Conservation (phyloP, 306 rosid genomes). For the Begonia masoniana region DNA sequence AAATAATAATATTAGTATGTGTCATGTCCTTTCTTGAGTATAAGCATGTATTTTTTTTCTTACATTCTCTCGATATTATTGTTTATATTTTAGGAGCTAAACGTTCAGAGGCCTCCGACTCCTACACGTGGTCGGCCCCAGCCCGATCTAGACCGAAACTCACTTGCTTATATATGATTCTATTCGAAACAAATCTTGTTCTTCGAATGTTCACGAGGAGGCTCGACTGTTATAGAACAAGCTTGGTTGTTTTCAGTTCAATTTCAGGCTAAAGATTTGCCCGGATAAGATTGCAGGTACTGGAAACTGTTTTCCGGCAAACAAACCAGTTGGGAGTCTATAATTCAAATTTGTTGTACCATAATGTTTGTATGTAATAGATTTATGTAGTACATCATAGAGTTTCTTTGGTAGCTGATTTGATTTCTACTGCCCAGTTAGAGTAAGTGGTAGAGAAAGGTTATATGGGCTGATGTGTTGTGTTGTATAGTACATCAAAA, state of each 20-base stretch:
- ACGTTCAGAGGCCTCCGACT: conserved; percentile 97
- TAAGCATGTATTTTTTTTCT: too few species aligned
- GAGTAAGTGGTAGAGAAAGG: neutral
- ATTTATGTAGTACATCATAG: neutral
- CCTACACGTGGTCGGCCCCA: conserved; percentile 99
- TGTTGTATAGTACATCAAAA: neutral
- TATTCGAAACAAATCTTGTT: neutral
- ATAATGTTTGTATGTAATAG: neutral
- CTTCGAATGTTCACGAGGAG: too few species aligned
- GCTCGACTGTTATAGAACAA: neutral
- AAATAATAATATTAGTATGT: neutral
- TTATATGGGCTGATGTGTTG: neutral
- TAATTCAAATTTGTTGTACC: neutral
- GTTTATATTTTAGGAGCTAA: conserved; percentile 53
- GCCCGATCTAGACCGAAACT: conserved; percentile 89
- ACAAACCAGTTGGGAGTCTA: neutral
- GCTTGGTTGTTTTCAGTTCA: neutral
- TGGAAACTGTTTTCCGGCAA: neutral
- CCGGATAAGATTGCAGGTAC: neutral
- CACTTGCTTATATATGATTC: conserved; percentile 87
- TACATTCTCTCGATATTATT: neutral
- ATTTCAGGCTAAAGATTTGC: neutral
- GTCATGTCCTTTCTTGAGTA: neutral
- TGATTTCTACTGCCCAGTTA: neutral
- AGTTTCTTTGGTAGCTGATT: too few species aligned